These are phyloP conservation scores for Globisporangium splendens DNA, from an alignment of 352 stramenopile species.

Conservation along the genomic window DNA sequence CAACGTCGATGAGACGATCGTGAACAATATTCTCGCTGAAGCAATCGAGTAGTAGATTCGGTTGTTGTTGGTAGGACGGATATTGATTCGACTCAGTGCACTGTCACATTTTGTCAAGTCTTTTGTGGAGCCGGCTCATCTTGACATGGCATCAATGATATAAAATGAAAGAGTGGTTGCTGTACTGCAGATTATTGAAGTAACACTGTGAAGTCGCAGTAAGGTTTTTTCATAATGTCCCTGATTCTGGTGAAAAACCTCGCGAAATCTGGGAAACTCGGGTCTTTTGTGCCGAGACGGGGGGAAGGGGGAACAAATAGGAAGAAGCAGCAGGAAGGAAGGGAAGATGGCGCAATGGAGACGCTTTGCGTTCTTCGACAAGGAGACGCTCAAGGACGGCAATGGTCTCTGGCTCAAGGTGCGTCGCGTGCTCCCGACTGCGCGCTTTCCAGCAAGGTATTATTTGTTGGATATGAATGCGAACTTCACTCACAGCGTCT, in stretches of 20 bases:
- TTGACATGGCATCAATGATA: too few species aligned
- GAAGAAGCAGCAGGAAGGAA: constrained; percentile 2
- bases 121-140: too few species aligned
- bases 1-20: constrained; percentile 63
- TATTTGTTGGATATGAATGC: constrained; percentile 7
- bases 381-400: constrained; percentile 81
- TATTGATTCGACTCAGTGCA: too few species aligned
- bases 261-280: not conserved
- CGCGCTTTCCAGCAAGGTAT: not conserved
- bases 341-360: constrained; percentile 79
- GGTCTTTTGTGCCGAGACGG: constrained; percentile 7
- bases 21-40: constrained; percentile 55
- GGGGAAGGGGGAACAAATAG: constrained; percentile 3
- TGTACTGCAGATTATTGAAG: too few species aligned
- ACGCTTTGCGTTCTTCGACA: constrained; percentile 89
- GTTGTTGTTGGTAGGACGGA: too few species aligned
- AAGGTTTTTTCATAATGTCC: too few species aligned
- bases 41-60: constrained; percentile 5
- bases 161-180: too few species aligned
- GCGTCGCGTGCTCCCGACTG: constrained; percentile 7
- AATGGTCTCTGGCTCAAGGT: constrained; percentile 86
- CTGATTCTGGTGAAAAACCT: too few species aligned
- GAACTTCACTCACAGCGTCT: constrained; percentile 1
- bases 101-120: too few species aligned
- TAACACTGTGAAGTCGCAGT: too few species aligned